phyloP scores from a whole-genome alignment of 2,329 filamentous ascomycete genomes.

The Penicillium vulpinum region DNA sequence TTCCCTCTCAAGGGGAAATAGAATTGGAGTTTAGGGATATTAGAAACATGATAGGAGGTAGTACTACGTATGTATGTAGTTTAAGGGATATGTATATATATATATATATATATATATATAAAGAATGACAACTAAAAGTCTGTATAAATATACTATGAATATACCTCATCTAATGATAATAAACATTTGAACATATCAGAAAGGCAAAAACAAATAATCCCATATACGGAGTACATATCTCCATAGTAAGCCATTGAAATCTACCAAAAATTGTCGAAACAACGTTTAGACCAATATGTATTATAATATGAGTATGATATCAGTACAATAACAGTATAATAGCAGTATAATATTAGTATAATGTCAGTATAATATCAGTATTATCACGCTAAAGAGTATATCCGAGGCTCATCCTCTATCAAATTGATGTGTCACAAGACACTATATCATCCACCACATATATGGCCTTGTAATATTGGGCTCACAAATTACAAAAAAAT shows the following conservation, averaged over 20 bases:
- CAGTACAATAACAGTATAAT: no score
- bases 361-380: no score
- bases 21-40: background rate
- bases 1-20: background rate
- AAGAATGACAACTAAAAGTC: background rate
- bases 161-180: background rate
- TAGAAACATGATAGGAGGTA: no score
- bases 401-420: conserved; percentile 1
- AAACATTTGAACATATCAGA: background rate
- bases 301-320: no score
- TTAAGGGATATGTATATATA: background rate
- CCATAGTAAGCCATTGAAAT: background rate
- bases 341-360: no score
- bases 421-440: conserved; percentile 2
- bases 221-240: no score
- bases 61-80: background rate
- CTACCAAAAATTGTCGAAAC: background rate
- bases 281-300: background rate
- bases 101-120: no score
- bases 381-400: background rate
- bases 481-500: background rate
- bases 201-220: background rate
- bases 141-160: background rate
- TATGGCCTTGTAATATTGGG: background rate
- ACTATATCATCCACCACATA: background rate